Evolutionary conservation across 1,284 basidiomycete species (phyloP), one percentile per base, ranked within the genome.

Genomic region (Hortiboletus rubellus): DNA sequence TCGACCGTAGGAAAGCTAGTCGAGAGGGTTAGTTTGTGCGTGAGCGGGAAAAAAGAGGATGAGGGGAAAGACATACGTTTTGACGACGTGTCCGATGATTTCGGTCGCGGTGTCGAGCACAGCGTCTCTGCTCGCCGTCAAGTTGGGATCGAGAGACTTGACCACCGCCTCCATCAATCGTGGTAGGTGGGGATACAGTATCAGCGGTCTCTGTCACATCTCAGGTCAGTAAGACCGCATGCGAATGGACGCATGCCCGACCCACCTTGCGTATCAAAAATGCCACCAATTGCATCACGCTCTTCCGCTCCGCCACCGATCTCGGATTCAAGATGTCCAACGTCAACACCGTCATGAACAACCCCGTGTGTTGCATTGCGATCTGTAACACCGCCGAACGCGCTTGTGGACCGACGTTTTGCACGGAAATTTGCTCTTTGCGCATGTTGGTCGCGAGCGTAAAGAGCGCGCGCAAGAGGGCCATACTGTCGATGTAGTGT

Each of bases 331-430:
- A 78, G 46, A 99, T 95, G 69, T 98, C 96, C 66, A 96, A 82
- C 3, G 90, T 87, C 27, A 99, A 75, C 0, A 96, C 98, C 1
- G 94, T 92, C 91, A 98, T 98, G 76, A 99, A 98, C 18, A 99
- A 74, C 2, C 89, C 87, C 12, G 94, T 94, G 66, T 96, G 91
- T 50, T 83, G 83, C 0, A 85, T 81, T 0, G 95, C 95, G 37
- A 98, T 91, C 47, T 91, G 87, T 15, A 98, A 75, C 5, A 96
- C 88, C 1, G 94, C 93, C 12, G 83, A 73, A 46, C 95, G 84
- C 0, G 96, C 94, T 60, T 86, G 84, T 18, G 78, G 78, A 24
- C 79, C 83, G 7, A 83, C 77, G 65, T 84, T 90, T 60, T 87
- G 84, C 15, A 80, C 63, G 6, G 78, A 80, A 44, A 89, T 85